Conservation (phyloP, 2,329 filamentous ascomycete species). For the Curvularia eragrostidis region DNA sequence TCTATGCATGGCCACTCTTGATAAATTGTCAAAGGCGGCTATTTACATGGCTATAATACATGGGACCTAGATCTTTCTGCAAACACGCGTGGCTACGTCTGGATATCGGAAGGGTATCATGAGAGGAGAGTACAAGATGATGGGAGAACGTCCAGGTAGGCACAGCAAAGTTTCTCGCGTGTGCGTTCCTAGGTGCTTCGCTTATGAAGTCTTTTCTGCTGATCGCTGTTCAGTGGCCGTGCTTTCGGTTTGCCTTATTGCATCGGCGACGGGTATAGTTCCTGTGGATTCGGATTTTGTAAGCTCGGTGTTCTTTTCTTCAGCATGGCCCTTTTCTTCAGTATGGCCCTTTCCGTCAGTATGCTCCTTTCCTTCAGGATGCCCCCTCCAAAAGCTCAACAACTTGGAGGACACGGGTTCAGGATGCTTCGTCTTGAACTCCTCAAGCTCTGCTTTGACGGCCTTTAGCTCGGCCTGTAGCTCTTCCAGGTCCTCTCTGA, state of each 20-base stretch:
- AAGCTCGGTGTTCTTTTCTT: conserved; percentile 27
- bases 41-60: conserved; percentile 1
- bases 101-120: conserved; percentile 37
- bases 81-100: conserved; percentile 7
- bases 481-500: conserved; percentile 65
- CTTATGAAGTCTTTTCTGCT: background rate
- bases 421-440: conserved; percentile 47
- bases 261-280: background rate
- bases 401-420: conserved; percentile 35
- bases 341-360: too few species aligned
- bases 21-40: background rate
- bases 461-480: conserved; percentile 58
- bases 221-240: conserved; percentile 1
- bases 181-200: conserved; percentile 1
- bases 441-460: conserved; percentile 51
- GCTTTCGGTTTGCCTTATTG: background rate
- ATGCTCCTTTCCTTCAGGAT: conserved; percentile 26
- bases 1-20: background rate
- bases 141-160: background rate
- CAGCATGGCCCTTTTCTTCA: conserved; percentile 25
- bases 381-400: conserved; percentile 40
- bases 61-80: background rate
- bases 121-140: conserved; percentile 37
- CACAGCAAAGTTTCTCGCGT: background rate
- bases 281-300: conserved; percentile 14